These are phyloP conservation scores for Casuarina glauca DNA, from an alignment of 306 rosid genomes.

Conservation along the genomic window DNA sequence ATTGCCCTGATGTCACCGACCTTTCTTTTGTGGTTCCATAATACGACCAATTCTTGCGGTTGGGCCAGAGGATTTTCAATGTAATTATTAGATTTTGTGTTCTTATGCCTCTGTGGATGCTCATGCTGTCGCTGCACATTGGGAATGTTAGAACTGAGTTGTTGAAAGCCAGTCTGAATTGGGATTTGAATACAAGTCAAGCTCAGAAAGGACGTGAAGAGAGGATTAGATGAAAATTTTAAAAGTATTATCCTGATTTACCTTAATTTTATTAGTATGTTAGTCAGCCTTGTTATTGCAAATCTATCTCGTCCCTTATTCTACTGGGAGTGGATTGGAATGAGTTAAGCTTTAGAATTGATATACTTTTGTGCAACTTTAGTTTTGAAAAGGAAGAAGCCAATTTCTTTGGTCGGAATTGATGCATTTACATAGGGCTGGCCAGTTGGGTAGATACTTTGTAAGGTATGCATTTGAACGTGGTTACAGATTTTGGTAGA, in stretches of 20 bases:
- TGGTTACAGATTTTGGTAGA: not conserved
- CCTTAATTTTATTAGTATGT: not conserved
- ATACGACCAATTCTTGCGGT: not conserved
- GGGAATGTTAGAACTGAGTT: not conserved
- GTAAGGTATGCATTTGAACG: not conserved
- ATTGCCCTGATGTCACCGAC: not conserved
- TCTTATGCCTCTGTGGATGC: not conserved
- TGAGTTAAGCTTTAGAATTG: not conserved
- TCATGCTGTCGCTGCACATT: not conserved
- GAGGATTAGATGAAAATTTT: not conserved
- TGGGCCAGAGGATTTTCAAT: not conserved
- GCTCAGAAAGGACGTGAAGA: not conserved
- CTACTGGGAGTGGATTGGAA: not conserved
- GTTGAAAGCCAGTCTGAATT: constrained; percentile 1
- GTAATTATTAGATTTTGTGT: not conserved
- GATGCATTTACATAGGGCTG: not conserved
- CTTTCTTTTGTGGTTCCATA: not conserved
- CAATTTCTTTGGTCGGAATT: not conserved
- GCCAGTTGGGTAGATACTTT: not conserved
- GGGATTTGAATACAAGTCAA: not conserved
- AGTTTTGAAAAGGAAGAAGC: not conserved
- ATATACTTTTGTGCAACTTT: not conserved
- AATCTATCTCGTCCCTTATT: not conserved
- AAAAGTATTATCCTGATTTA: not conserved
- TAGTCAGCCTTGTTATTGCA: not conserved